phyloP scores from a whole-genome alignment of 2,329 filamentous ascomycete genomes.

The Pseudocercospora cruenta region DNA sequence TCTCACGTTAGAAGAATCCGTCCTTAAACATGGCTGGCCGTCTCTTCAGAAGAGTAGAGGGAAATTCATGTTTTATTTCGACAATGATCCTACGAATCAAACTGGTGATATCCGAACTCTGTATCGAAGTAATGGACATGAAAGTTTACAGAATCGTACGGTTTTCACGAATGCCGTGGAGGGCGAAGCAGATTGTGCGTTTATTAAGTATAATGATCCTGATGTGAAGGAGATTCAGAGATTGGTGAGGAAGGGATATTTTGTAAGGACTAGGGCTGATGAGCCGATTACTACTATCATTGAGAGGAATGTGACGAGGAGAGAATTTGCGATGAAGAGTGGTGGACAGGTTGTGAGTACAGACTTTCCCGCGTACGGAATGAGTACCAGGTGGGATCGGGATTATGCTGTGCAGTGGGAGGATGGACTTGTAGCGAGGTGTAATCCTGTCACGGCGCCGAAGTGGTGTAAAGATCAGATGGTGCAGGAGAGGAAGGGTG shows the following conservation, averaged over 20 bases:
- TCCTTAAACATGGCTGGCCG: conserved; percentile 55
- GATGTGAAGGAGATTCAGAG: conserved; percentile 48
- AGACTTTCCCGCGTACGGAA: conserved; percentile 53
- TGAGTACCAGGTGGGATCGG: conserved; percentile 52
- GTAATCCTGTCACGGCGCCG: conserved; percentile 45
- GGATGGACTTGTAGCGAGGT: conserved; percentile 39
- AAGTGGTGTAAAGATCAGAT: conserved; percentile 40
- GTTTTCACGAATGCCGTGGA: conserved; percentile 55
- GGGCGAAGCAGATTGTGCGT: conserved; percentile 51
- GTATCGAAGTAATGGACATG: conserved; percentile 44
- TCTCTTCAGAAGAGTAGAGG: conserved; percentile 50
- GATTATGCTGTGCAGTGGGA: conserved; percentile 49
- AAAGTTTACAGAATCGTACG: conserved; percentile 49
- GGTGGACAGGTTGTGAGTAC: conserved; percentile 57
- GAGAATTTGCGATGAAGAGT: conserved; percentile 49
- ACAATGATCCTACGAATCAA: conserved; percentile 50
- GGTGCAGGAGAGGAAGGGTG: conserved; percentile 22
- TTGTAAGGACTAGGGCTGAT: conserved; percentile 55
- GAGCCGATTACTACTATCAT: conserved; percentile 51
- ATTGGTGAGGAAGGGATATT: conserved; percentile 52
- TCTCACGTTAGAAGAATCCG: conserved; percentile 51
- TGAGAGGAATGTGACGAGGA: conserved; percentile 46
- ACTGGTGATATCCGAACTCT: conserved; percentile 39
- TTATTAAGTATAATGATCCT: conserved; percentile 56
- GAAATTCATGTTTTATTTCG: conserved; percentile 56